Conservation (phyloP, 495 filamentous ascomycete genomes). For the Aspergillus wentii region DNA sequence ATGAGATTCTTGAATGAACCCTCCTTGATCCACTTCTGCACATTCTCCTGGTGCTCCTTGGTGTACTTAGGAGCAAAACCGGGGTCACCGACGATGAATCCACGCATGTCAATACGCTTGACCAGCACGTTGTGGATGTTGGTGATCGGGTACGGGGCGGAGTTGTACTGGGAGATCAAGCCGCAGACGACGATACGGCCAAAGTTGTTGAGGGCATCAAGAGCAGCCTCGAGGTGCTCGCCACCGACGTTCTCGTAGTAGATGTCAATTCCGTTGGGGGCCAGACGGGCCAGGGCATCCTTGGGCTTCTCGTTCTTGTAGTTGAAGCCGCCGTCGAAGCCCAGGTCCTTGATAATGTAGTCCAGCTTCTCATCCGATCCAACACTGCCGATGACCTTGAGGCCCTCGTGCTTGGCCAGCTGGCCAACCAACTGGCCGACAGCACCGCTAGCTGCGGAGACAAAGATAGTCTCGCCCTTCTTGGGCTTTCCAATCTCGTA, state of each 20-base stretch:
- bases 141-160: slow-evolving; percentile 58
- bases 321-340: slow-evolving; percentile 69
- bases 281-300: slow-evolving; percentile 68
- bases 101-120: slow-evolving; percentile 60
- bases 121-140: slow-evolving; percentile 53
- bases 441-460: slow-evolving; percentile 76
- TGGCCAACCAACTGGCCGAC: slow-evolving; percentile 84
- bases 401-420: slow-evolving; percentile 80
- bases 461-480: slow-evolving; percentile 85
- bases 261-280: slow-evolving; percentile 84
- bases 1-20: slow-evolving; percentile 72
- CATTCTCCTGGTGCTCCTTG: slow-evolving; percentile 74
- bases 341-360: slow-evolving; percentile 60
- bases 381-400: slow-evolving; percentile 76
- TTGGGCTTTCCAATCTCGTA: slow-evolving; percentile 81
- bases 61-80: slow-evolving; percentile 67
- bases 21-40: slow-evolving; percentile 80
- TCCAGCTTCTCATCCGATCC: slow-evolving; percentile 65
- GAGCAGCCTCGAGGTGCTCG: slow-evolving; percentile 74
- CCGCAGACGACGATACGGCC: slow-evolving; percentile 70
- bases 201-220: slow-evolving; percentile 62
- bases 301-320: slow-evolving; percentile 68
- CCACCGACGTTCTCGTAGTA: slow-evolving; percentile 96
- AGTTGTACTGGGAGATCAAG: slow-evolving; percentile 79
- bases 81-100: slow-evolving; percentile 69